These are phyloP conservation scores for Pseudogymnoascus sp. DNA, from an alignment of 2,329 filamentous ascomycete genomes.

Conservation along the genomic window DNA sequence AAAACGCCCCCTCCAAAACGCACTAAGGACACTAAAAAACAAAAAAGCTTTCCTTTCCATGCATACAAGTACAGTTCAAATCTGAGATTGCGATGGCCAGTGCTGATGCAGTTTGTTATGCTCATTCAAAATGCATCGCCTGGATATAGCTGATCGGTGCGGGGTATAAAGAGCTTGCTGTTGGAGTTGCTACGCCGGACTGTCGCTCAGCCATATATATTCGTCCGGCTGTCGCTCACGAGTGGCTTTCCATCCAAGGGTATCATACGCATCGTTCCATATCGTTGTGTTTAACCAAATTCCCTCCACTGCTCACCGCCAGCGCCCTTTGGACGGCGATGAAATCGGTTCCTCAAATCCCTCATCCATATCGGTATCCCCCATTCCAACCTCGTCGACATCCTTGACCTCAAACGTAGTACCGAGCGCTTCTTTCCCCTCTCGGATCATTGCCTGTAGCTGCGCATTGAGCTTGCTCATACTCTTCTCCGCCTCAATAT, in stretches of 20 bases:
- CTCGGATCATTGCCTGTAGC: conserved; percentile 76
- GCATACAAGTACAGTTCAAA: conserved; percentile 2
- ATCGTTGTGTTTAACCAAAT: background rate
- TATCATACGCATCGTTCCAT: conserved; percentile 6
- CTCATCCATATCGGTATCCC: conserved; percentile 6
- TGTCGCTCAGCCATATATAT: background rate
- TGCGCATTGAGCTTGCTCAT: conserved; percentile 73
- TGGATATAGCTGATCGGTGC: background rate
- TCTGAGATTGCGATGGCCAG: background rate
- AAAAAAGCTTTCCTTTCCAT: background rate
- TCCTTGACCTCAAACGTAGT: conserved; percentile 58
- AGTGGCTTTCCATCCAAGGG: background rate
- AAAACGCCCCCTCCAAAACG: background rate
- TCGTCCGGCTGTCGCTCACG: background rate
- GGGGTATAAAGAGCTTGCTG: background rate
- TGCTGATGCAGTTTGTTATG: background rate
- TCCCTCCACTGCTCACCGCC: background rate
- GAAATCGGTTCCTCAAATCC: background rate
- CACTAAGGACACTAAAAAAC: background rate
- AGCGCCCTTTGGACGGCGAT: background rate
- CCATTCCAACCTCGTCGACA: conserved; percentile 1
- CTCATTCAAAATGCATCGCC: background rate
- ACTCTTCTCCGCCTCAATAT: conserved; percentile 69
- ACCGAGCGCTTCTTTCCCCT: conserved; percentile 79
- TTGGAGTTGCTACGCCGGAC: background rate